Evolutionary conservation across 2,329 filamentous ascomycete species (phyloP), one percentile per base, ranked within the genome.

Genomic region (Colletotrichum sp.): DNA sequence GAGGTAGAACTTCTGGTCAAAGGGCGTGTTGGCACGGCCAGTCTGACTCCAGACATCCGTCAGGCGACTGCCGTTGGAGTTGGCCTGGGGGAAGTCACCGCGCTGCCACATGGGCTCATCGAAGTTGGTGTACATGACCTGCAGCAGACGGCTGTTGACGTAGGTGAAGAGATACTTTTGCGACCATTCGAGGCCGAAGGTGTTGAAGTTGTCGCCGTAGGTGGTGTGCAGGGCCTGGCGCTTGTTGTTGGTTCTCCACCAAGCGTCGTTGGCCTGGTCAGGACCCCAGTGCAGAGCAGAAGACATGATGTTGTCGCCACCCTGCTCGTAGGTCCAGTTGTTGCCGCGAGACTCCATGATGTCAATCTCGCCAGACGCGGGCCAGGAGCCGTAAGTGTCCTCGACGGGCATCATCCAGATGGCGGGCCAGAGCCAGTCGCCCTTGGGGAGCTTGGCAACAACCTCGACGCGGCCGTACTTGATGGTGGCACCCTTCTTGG

Each of bases 391-490:
- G 82, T 97, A 98, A 1, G 87, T 92, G 70, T 92, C 89, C 59
- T 93, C 88, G 63, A 91, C 92, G 2, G 95, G 95, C 87, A 97
- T 88, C 94, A 98, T 95, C 94, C 94, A 96, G 81, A 98, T 96
- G n/a, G 95, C 95, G 3, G 95, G 95, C 95, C 95, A 97, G 13
- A 98, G 89, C 95, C 95, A 97, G 86, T 97, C 95, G 70, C 95
- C 95, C 64, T 88, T 84, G 6, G 95, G 95, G 32, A 97, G 86
- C 84, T 93, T 93, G 30, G 95, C 95, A 2, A 90, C 92, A 7
- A 98, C 95, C 82, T 98, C 94, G 68, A 98, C 90, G 59, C 94
- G 93, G 64, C 95, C 95, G 82, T 95, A 98, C 84, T 92, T 95
- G 87, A 98, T 95, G 18, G 86, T 89, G 8, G 92, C 92, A 18